Base-by-base conservation (phyloP, 371 early-diverging fungal genomes). In the Conidiobolus incongruus region DNA sequence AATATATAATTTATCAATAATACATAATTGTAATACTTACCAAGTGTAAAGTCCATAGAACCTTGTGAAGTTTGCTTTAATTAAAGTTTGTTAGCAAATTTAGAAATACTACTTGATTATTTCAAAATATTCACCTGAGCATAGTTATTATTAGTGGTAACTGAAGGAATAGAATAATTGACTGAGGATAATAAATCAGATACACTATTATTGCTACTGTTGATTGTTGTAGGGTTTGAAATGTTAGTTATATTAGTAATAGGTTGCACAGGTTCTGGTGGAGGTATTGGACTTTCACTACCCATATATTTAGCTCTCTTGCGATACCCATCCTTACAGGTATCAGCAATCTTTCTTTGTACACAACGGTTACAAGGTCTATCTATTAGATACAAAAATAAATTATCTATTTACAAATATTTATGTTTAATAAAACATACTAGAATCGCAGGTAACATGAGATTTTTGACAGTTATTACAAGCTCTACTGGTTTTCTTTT, bases 301-400 rank as follows among this genome's bases (percentile, higher is more conserved):
- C 12, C 62, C 40, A 87, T 58, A 47, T 87, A 84, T 55, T 86
- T 87, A 8, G 77, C 76, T 54, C 68, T 75, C 53, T 83, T 86
- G 35, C 82, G 66, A 32, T 59, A 51, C 12, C 79, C 83, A 51
- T 87, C 87, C 1, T 63, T 61, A 50, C 89, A 88, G 8, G 78
- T 69, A 11, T 50, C 65, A 10, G 63, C 70, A 24, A 82, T 52
- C 30, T 77, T 78, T 23, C 78, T 63, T 55, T 81, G 82, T 17
- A 78, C 63, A 54, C 90, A 90, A 3, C 85, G 72, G 38, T 65
- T 66, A 55, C 91, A 90, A 24, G 91, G 91, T 36, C 88, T 72
- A 13, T 62, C 75, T 74, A 47, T 11, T 45, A 43, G n/a, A n/a
- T n/a, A n/a, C n/a, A n/a, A n/a, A n/a, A n/a, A n/a, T n/a, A n/a